Percentiles rank a stretch among this genome's conserved stretches.
phyloP scores from a whole-genome alignment of 495 filamentous ascomycete species.

The Cryomyces minteri region DNA sequence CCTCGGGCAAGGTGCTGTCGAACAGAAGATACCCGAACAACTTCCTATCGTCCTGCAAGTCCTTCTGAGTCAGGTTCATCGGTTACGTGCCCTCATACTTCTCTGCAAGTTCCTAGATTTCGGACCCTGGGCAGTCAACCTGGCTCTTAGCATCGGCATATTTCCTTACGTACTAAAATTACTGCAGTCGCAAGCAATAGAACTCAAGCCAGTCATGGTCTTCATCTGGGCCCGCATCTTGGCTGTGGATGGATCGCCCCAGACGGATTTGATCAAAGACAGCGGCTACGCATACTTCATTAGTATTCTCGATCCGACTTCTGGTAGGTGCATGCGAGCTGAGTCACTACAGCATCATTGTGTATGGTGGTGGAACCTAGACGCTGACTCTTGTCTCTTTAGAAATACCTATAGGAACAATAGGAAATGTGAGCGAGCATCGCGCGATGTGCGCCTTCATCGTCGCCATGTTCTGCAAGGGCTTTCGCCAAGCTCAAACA shows the following conservation, averaged over 20 bases:
- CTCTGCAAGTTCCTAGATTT: constrained; percentile 88
- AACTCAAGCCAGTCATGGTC: constrained; percentile 96
- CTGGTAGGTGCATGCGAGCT: constrained; percentile 24
- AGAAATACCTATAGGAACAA: constrained; percentile 16
- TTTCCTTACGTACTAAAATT: constrained; percentile 97
- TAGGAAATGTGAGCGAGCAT: constrained; percentile 75
- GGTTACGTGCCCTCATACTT: constrained; percentile 80
- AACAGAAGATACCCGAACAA: constrained; percentile 78
- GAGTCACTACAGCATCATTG: no score
- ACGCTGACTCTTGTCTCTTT: no score
- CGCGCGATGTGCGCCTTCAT: constrained; percentile 99
- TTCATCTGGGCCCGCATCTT: constrained; percentile 98
- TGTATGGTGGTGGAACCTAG: no score
- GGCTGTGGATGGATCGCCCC: constrained; percentile 84
- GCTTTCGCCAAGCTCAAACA: constrained; percentile 73
- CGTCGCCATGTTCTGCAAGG: constrained; percentile 88
- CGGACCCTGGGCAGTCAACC: constrained; percentile 92
- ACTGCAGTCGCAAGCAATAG: constrained; percentile 81
- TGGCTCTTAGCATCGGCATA: constrained; percentile 92
- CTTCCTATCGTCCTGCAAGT: constrained; percentile 94
- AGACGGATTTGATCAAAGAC: constrained; percentile 84
- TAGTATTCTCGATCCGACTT: constrained; percentile 64
- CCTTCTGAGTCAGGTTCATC: constrained; percentile 83
- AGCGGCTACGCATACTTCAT: constrained; percentile 96
- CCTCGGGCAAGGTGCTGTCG: constrained; percentile 67